Percentiles rank a stretch among this genome's conserved stretches.
Conservation (phyloP, 768 basidiomycete species). For the Mycena floridula region DNA sequence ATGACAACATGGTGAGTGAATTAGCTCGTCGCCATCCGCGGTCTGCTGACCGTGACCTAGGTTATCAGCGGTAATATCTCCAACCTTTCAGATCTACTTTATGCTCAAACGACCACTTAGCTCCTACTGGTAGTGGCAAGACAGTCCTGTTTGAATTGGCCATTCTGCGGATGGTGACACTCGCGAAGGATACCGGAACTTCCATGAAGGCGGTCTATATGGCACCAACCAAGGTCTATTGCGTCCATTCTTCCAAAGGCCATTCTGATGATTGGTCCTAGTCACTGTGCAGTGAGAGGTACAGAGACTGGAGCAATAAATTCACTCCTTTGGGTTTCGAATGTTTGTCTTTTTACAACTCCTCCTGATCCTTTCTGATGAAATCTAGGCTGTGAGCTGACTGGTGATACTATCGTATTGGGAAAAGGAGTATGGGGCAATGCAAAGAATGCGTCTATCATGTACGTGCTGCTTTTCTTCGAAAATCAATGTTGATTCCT, state of each 20-base stretch:
- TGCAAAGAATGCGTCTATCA: conserved; percentile 70
- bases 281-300: conserved; percentile 86
- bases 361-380: neutral
- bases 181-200: conserved; percentile 27
- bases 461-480: conserved; percentile 39
- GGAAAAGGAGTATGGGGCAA: conserved; percentile 67
- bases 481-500: too few species aligned
- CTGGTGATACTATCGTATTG: conserved; percentile 78
- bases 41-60: conserved; percentile 27
- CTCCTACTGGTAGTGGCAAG: conserved; percentile 95
- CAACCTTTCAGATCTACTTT: too few species aligned
- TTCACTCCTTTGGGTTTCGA: conserved; percentile 71
- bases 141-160: conserved; percentile 92
- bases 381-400: conserved; percentile 76
- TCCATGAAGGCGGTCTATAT: conserved; percentile 81
- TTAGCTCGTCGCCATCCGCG: neutral
- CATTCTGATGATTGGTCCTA: conserved; percentile 21
- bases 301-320: conserved; percentile 78
- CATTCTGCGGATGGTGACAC: conserved; percentile 67
- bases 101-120: conserved; percentile 29
- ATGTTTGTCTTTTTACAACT: conserved; percentile 38
- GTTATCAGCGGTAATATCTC: conserved; percentile 73
- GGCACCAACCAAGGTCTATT: conserved; percentile 78
- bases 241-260: neutral
- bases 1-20: conserved; percentile 58